Evolutionary conservation across 768 basidiomycete species (phyloP).

Genomic region (Suillus spraguei): DNA sequence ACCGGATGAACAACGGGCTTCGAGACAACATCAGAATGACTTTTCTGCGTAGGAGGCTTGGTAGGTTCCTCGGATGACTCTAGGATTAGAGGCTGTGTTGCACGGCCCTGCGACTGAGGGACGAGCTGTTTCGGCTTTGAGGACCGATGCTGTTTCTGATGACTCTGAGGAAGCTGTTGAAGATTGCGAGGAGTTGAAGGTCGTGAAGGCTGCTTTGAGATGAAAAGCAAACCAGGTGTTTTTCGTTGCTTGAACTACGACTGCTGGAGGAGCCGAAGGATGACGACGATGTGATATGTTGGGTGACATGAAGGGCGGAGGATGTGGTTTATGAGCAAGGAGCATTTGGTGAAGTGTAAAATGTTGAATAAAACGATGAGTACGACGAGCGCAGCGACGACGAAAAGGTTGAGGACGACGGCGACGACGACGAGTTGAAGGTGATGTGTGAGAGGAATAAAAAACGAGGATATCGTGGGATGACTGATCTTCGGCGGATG

Average conservation of each 20-base stretch:
- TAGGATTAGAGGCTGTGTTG: conserved; percentile 28
- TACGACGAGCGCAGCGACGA: conserved; percentile 11
- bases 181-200: conserved; percentile 37
- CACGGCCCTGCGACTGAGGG: conserved; percentile 23
- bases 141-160: conserved; percentile 36
- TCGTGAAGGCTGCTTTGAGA: conserved; percentile 55
- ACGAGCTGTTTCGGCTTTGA: conserved; percentile 38
- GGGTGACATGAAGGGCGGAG: conserved; percentile 30
- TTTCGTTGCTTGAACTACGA: conserved; percentile 72
- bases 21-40: conserved; percentile 31
- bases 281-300: conserved; percentile 56
- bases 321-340: conserved; percentile 42
- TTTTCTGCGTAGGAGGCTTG: conserved; percentile 34
- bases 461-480: conserved; percentile 33
- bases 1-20: conserved; percentile 27
- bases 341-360: conserved; percentile 35
- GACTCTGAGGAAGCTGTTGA: conserved; percentile 37
- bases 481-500: conserved; percentile 20
- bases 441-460: conserved; percentile 19
- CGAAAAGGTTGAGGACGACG: conserved; percentile 10
- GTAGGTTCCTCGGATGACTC: conserved; percentile 31
- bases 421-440: conserved; percentile 1
- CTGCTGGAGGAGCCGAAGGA: conserved; percentile 69
- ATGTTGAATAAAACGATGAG: conserved; percentile 11
- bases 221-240: conserved; percentile 71